These are phyloP conservation scores for Amaranthus tricolor DNA, from an alignment of 179 eudicot species.

Conservation along the genomic window DNA sequence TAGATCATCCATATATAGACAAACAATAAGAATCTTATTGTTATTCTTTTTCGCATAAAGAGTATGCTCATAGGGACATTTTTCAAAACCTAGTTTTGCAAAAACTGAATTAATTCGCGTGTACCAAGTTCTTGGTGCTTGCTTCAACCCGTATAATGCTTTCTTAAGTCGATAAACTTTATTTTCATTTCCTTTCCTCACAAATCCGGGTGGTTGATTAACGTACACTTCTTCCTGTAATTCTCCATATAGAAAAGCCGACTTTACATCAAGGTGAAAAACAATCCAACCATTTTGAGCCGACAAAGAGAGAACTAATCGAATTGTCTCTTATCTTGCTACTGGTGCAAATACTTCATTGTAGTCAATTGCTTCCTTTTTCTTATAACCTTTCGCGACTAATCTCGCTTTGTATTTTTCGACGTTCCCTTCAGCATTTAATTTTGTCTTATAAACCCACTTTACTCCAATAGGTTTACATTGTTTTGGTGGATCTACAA, in stretches of 20 bases:
- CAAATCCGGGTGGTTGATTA: too few relatives aligned
- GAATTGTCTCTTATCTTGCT: not conserved
- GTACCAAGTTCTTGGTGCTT: constrained; percentile 22
- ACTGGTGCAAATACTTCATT: not conserved
- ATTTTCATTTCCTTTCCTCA: too few relatives aligned
- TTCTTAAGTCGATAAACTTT: too few relatives aligned
- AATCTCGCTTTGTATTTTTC: constrained; percentile 14
- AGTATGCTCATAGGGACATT: constrained; percentile 16
- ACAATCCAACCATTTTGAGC: too few relatives aligned
- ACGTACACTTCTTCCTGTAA: too few relatives aligned
- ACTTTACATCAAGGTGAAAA: too few relatives aligned
- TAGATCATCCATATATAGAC: constrained; percentile 10
- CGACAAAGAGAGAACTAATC: too few relatives aligned
- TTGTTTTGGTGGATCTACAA: not conserved
- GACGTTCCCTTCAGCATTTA: constrained; percentile 14
- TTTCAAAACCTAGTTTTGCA: not conserved
- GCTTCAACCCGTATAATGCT: constrained; percentile 14
- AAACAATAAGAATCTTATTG: not conserved
- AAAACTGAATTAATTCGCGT: constrained; percentile 15
- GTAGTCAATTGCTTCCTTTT: constrained; percentile 3
- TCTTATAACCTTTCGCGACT: constrained; percentile 16
- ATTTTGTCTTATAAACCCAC: constrained; percentile 8
- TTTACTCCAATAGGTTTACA: not conserved
- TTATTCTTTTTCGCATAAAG: not conserved
- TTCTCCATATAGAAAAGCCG: too few relatives aligned